Evolutionary conservation across 768 basidiomycete genomes (phyloP).

Genomic region (Psilocybe azurescens): DNA sequence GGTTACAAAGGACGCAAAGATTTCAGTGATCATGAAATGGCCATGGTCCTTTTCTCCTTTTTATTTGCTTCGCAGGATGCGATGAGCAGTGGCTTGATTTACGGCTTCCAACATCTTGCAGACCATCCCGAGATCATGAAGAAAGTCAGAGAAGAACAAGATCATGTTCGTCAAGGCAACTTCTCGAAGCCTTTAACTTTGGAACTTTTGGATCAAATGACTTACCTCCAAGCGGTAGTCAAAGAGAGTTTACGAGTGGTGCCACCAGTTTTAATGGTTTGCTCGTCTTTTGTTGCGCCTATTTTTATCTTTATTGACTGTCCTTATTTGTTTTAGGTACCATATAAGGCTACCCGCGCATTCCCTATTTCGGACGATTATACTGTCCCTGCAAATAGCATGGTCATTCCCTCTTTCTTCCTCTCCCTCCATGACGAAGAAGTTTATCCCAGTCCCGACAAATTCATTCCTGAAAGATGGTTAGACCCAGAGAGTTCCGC

Average conservation of each 20-base stretch:
- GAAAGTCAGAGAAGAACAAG: conserved; percentile 92
- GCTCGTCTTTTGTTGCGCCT: conserved; percentile 16
- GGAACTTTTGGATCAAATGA: conserved; percentile 91
- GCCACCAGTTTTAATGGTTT: conserved; percentile 96
- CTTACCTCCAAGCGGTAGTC: conserved; percentile 89
- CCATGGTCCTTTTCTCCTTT: conserved; percentile 96
- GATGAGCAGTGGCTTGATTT: conserved; percentile 96
- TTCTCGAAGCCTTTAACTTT: conserved; percentile 78
- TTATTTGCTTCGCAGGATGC: conserved; percentile 97
- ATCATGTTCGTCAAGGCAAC: conserved; percentile 80
- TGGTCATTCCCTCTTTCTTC: conserved; percentile 95
- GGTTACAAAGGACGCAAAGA: conserved; percentile 80
- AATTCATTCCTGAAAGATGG: conserved; percentile 91
- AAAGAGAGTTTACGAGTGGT: conserved; percentile 92
- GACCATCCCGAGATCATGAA: conserved; percentile 89
- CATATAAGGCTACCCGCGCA: conserved; percentile 87
- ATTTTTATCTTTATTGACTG: conserved; percentile 18
- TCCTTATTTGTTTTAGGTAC: conserved; percentile 61
- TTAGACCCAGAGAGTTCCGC: conserved; percentile 81
- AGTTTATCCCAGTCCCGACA: conserved; percentile 87
- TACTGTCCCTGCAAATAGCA: conserved; percentile 88
- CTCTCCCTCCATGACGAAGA: conserved; percentile 90
- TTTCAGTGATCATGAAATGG: conserved; percentile 94
- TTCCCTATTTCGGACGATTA: conserved; percentile 95
- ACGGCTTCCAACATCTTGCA: conserved; percentile 94